These are phyloP conservation scores for Glomus cerebriforme DNA, from an alignment of 192 early-diverging fungal genomes.

Conservation along the genomic window DNA sequence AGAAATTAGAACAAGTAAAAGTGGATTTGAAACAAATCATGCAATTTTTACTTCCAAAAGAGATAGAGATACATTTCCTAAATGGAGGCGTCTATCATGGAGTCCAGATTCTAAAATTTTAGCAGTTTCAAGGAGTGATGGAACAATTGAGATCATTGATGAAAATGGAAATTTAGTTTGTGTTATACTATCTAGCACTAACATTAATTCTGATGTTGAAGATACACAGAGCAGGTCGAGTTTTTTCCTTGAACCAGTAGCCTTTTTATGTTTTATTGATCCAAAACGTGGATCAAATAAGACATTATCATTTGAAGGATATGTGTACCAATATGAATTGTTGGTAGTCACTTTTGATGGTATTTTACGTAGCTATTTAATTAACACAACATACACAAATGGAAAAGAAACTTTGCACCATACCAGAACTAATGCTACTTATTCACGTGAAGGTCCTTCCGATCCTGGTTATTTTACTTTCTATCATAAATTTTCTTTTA, in stretches of 20 bases:
- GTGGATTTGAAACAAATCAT: conserved; percentile 43
- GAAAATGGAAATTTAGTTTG: conserved; percentile 39
- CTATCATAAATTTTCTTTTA: conserved; percentile 54
- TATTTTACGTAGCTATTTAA: conserved; percentile 53
- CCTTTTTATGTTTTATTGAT: conserved; percentile 43
- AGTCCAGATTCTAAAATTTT: conserved; percentile 46
- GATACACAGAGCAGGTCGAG: conserved; percentile 19
- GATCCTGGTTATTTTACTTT: conserved; percentile 49
- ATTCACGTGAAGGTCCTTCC: conserved; percentile 48
- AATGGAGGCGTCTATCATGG: conserved; percentile 48
- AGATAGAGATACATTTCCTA: conserved; percentile 45
- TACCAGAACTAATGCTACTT: conserved; percentile 30
- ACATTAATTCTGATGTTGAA: conserved; percentile 21
- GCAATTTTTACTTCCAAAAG: conserved; percentile 37
- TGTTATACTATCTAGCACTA: conserved; percentile 38
- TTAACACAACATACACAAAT: conserved; percentile 42
- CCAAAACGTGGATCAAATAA: conserved; percentile 12
- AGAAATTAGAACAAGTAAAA: conserved; percentile 44
- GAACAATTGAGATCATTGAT: conserved; percentile 46
- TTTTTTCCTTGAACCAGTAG: conserved; percentile 47
- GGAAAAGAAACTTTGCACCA: not conserved
- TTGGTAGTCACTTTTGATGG: conserved; percentile 56
- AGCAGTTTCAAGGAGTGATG: conserved; percentile 45
- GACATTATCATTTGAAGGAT: conserved; percentile 38
- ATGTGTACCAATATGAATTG: conserved; percentile 55